Base-by-base conservation (phyloP, 1,284 basidiomycete species). In the Pholiota adiposa region DNA sequence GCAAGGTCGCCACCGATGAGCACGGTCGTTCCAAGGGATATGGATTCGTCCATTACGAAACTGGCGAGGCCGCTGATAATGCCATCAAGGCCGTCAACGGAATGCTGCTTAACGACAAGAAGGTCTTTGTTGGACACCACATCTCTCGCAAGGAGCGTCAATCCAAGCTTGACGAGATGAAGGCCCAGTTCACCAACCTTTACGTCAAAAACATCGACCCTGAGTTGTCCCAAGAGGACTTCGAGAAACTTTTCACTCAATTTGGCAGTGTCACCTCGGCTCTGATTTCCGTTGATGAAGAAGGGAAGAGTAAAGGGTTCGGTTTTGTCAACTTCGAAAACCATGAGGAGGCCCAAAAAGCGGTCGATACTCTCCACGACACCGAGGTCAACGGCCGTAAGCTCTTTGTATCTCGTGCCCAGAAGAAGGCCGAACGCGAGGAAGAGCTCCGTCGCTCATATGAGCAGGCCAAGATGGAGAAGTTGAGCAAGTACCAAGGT, bases 31-130 rank as follows among this genome's bases (percentile, higher is more conserved):
- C 95, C 68, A 94, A 93, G 75, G 96, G 96, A 63, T 99, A 98
- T 74, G 97, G 97, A 56, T 99, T 97, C 77, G 97, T 99, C 62
- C 97, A 99, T 79, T 99, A 99, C 79, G 96, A 98, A 81, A 97
- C 96, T 63, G 93, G 91, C 59, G 97, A 99, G 79, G 93, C 97
- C 27, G 96, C 97, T 63, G 94, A 97, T 29, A 90, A 88, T 60
- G 96, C 96, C 66, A 99, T 99, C 85, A 94, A 97, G 81, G 93
- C 95, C 63, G 97, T 99, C 75, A 98, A 99, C 77, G 96, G 97
- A 67, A 99, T 99, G 97, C 80, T 99, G 63, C 82, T 99, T 73
- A 99, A 99, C 80, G 97, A 99, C 82, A 97, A 96, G 82, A 97
- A 98, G 82, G 97, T 99, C 70, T 99, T 92, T 72, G 97, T 99